A percentile compares a stretch with the other conserved stretches of the same genome.
These are phyloP conservation scores for Leishmania amazonensis DNA, from an alignment of 208 protist genomes.

Conservation along the genomic window DNA sequence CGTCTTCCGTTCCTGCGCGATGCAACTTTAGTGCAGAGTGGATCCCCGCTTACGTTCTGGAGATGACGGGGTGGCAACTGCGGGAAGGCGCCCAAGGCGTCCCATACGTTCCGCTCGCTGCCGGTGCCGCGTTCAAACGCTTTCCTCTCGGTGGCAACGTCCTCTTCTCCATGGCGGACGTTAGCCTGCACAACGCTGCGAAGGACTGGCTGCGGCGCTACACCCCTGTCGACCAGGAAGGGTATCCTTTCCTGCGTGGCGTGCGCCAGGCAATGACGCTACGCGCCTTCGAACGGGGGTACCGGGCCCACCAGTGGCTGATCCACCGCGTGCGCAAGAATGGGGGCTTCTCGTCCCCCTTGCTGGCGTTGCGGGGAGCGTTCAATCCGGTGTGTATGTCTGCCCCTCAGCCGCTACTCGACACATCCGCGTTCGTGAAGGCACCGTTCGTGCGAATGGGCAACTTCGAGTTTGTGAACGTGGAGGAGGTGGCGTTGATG, in stretches of 20 bases:
- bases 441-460: conserved; percentile 19
- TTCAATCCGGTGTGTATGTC: neutral
- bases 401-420: neutral
- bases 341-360: neutral
- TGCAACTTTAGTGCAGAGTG: conserved; percentile 22
- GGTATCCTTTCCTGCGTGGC: conserved; percentile 34
- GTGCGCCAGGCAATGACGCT: conserved; percentile 50
- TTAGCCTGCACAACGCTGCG: conserved; percentile 29
- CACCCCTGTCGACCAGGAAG: conserved; percentile 40
- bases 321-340: conserved; percentile 2
- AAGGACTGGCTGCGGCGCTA: conserved; percentile 51
- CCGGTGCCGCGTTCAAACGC: neutral
- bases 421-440: neutral
- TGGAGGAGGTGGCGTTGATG: conserved; percentile 13
- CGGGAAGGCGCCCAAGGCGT: conserved; percentile 22
- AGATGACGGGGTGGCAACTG: conserved; percentile 32
- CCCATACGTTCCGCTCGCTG: neutral
- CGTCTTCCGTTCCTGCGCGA: neutral
- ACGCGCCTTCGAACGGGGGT: conserved; percentile 62
- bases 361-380: neutral
- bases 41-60: conserved; percentile 30
- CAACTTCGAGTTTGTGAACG: conserved; percentile 22
- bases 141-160: conserved; percentile 9
- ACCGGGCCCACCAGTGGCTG: conserved; percentile 52
- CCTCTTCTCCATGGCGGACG: conserved; percentile 58